phyloP scores from a whole-genome alignment of 2,329 filamentous ascomycete genomes.

The Fusarium sambucinum region DNA sequence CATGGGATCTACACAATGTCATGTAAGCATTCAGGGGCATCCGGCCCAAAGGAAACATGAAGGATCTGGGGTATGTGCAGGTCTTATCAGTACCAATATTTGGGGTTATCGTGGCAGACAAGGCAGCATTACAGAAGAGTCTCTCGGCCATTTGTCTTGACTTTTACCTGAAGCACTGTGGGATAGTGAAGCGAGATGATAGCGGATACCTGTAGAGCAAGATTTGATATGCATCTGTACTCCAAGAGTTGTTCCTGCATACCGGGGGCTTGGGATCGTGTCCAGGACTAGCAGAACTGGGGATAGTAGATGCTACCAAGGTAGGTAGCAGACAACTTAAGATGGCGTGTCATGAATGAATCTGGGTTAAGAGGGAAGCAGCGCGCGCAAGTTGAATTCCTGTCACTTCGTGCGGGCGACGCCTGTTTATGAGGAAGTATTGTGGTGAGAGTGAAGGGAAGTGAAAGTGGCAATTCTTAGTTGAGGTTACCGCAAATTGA shows the following conservation, averaged over 20 bases:
- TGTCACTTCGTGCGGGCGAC: constrained; percentile 8
- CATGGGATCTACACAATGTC: constrained; percentile 15
- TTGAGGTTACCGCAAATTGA: constrained; percentile 28
- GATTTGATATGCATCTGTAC: background rate
- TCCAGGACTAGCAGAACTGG: background rate
- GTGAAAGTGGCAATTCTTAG: constrained; percentile 7
- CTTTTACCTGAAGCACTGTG: constrained; percentile 33
- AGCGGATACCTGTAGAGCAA: background rate
- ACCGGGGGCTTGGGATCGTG: background rate
- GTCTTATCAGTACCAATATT: constrained; percentile 41
- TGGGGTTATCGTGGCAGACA: constrained; percentile 6
- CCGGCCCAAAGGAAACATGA: constrained; percentile 15
- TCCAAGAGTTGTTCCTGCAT: constrained; percentile 21
- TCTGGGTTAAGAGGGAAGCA: background rate
- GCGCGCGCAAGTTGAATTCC: constrained; percentile 9
- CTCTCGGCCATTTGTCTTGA: constrained; percentile 38
- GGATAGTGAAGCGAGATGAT: constrained; percentile 6
- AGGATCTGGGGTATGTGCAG: constrained; percentile 30
- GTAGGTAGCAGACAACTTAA: background rate
- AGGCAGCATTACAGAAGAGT: background rate
- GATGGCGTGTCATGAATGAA: background rate
- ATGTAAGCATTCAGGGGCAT: constrained; percentile 29
- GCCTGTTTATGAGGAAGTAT: constrained; percentile 1
- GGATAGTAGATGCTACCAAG: background rate
- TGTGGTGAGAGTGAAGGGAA: constrained; percentile 3